Base-by-base conservation (phyloP, 139 green algal genomes). In the Picochlorum sp. region DNA sequence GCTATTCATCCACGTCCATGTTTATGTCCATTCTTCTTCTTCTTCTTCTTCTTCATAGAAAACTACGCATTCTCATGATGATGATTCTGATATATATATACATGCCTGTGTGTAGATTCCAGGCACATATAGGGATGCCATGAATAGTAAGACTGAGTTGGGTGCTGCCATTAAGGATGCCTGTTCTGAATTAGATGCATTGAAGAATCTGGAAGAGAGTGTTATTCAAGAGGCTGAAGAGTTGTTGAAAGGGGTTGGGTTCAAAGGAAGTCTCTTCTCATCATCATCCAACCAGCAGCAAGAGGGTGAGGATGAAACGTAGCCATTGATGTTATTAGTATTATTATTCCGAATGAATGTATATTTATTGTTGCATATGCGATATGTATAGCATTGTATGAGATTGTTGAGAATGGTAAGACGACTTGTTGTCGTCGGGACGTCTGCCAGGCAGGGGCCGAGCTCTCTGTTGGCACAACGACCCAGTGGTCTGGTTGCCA, bases 71-170 rank as follows among this genome's bases (percentile, higher is more conserved):
- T n/a, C n/a, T n/a, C n/a, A n/a, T n/a, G n/a, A n/a, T n/a, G n/a
- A n/a, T n/a, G n/a, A 23, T 28, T 28, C 24, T 28, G 24, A 28
- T 28, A 3, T 3, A 3, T 28, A n/a, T n/a, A n/a, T n/a, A n/a
- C n/a, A 3, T 28, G 24, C 3, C 4, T 30, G 28, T 30, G 28
- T 54, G 47, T 24, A 54, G 16, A 26, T 54, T 23, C 47, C 47
- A 54, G 16, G 47, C n/a, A 54, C 47, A 54, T 54, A 21, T 20
- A 54, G 47, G 47, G 47, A 81, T 34, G 64, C 74, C 10, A 66
- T 81, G 61, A 75, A 20, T 38, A 37, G 26, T 45, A 74, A 78
- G 30, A 75, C 74, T 20, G 44, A 37, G 45, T 66, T 81, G 31
- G 74, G 74, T 21, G 60, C 54, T 10, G 74, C 74, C 2, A 59